phyloP scores from a whole-genome alignment of 1,139 yeast species.

The Martiniozyma asiatica region DNA sequence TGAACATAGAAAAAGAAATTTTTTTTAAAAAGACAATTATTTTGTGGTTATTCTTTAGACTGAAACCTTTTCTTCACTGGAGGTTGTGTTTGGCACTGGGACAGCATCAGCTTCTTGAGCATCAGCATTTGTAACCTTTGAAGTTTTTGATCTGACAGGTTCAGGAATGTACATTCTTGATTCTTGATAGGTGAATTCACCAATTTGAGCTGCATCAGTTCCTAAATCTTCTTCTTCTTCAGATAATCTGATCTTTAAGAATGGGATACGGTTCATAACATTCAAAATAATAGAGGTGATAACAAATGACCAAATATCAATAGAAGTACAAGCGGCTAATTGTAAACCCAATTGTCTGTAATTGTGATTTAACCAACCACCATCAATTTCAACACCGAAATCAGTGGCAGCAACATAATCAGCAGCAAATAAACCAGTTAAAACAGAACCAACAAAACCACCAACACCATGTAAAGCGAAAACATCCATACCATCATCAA shows the following conservation, averaged over 20 bases:
- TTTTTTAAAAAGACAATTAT: no score
- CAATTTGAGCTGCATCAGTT: conserved; percentile 74
- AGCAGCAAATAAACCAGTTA: conserved; percentile 90
- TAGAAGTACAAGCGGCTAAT: conserved; percentile 70
- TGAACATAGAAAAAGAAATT: no score
- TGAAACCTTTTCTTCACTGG: conserved; percentile 10
- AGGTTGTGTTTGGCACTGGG: conserved; percentile 18
- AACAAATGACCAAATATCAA: conserved; percentile 69
- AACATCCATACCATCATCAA: conserved; percentile 94
- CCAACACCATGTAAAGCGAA: conserved; percentile 93
- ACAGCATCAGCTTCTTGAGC: conserved; percentile 18
- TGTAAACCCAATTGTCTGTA: conserved; percentile 87
- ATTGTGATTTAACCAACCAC: conserved; percentile 94
- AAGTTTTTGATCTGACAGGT: conserved; percentile 47
- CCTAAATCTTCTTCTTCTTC: conserved; percentile 89
- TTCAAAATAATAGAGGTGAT: conserved; percentile 64
- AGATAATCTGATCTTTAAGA: conserved; percentile 68
- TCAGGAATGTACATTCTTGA: conserved; percentile 59
- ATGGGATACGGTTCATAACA: conserved; percentile 70
- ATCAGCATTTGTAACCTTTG: conserved; percentile 6
- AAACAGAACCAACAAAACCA: conserved; percentile 70
- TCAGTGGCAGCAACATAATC: conserved; percentile 78
- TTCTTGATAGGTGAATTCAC: conserved; percentile 69
- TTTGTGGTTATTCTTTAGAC: conserved; percentile 10
- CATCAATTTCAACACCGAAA: conserved; percentile 54